These are phyloP conservation scores for Coemansia sp. DNA, from an alignment of 192 early-diverging fungal genomes.

Conservation along the genomic window DNA sequence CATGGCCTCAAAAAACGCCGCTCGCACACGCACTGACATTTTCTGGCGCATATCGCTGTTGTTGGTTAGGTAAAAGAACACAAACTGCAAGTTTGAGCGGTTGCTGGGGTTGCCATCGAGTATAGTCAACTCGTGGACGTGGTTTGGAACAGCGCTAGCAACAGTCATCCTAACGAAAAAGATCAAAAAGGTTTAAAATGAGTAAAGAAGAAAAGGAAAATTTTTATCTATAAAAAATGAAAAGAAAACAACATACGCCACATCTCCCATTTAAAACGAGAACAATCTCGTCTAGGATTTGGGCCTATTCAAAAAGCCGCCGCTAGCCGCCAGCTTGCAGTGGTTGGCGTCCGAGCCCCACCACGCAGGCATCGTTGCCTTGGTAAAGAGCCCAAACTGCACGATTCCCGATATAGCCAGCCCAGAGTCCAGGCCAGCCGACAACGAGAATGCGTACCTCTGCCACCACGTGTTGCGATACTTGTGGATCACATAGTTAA, in stretches of 20 bases:
- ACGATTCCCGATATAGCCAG: conserved; percentile 50
- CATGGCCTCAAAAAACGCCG: conserved; percentile 23
- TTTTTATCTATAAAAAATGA: not conserved
- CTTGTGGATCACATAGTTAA: conserved; percentile 67
- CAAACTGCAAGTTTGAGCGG: conserved; percentile 44
- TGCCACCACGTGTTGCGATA: conserved; percentile 66
- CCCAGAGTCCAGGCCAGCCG: conserved; percentile 49
- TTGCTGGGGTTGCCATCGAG: conserved; percentile 33
- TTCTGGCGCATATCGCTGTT: not conserved
- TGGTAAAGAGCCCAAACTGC: conserved; percentile 45
- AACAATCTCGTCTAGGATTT: not conserved
- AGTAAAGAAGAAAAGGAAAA: not conserved
- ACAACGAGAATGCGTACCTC: conserved; percentile 56
- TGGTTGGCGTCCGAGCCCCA: conserved; percentile 77
- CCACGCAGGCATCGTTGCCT: conserved; percentile 47
- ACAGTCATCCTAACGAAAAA: not conserved
- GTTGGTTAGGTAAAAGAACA: conserved; percentile 23
- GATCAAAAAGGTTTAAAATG: not conserved
- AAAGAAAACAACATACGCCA: not conserved
- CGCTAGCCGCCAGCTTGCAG: conserved; percentile 94
- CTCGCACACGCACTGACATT: conserved; percentile 1
- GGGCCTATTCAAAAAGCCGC: conserved; percentile 63
- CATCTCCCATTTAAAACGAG: not conserved
- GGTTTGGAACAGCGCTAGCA: not conserved
- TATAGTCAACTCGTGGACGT: conserved; percentile 27